Evolutionary conservation across 2,329 filamentous ascomycete species (phyloP), one percentile per base, ranked within the genome.

Genomic region (Alternaria arbusti): DNA sequence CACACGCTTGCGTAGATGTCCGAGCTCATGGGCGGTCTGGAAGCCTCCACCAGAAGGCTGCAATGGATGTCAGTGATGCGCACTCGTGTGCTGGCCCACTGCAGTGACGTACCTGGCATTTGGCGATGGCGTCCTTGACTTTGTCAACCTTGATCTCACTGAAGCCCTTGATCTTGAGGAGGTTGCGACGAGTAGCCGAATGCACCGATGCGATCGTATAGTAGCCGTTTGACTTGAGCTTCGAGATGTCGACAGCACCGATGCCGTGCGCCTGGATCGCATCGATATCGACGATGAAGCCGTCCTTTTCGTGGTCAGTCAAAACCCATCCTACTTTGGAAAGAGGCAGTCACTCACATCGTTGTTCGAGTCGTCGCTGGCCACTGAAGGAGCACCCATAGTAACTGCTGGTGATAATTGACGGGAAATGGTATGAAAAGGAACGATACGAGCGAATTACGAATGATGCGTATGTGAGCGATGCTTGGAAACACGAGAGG

Each of bases 71-170:
- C n/a, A 74, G 65, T 46, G 17, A 60, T 26, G 6, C 13, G 17
- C 20, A 10, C 12, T 10, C 40, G 46, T 12, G 11, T 30, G 61
- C 15, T 54, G 23, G 10, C 10, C 4, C 12, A 6, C 4, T n/a
- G 15, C 22, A 6, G 20, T 43, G 6, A 71, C 78, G 58, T 77
- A 88, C 87, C 76, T 86, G 80, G 63, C 86, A 88, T 76, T 90
- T 90, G 49, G 84, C 83, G 57, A 88, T 84, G 52, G 89, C 89
- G 69, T 91, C 89, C 73, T 90, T 91, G 74, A 91, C 85, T 76
- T 91, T 91, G 67, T 91, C 89, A 5, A 91, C 89, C 76, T 91
- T 91, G 72, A 88, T 83, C 74, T 91, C 89, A 61, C 88, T 90
- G 78, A 91, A 90, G 9, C 89, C 89, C 72, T 90, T 90, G 77